Evolutionary conservation across 1,284 basidiomycete species (phyloP), one percentile per base, ranked within the genome.

Genomic region (Ceratobasidium theobromae): DNA sequence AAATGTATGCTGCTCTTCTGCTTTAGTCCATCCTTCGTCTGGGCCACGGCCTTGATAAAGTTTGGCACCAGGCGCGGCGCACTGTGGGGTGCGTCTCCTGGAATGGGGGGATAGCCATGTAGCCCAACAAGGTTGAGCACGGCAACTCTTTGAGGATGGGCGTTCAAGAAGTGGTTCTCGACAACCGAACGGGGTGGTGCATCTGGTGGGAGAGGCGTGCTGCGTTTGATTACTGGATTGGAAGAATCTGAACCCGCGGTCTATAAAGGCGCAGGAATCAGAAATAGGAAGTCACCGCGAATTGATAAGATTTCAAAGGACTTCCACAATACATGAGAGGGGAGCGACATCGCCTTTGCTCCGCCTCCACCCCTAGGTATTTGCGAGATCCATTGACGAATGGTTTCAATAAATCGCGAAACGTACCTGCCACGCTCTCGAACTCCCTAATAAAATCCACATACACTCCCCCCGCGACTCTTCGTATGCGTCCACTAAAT

Each of bases 61-160:
- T 74, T 74, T 27, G 57, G 45, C 21, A 60, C 57, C 16, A 60
- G 32, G 18, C 57, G 57, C 43, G 57, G 57, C 27, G 43, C 30
- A 46, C 54, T 45, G 54, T 57, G 54, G 28, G 54, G 25, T 3
- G 32, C n/a, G 9, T 32, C 30, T 35, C 70, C 45, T 0, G 72
- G 69, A 32, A 67, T 58, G 27, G 74, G 64, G 4, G 69, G 43
- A 0, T 71, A 71, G 12, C 75, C 75, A 70, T 72, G 75, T 8
- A 76, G 69, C 0, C 76, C 76, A 3, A 68, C 69, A 6, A 77
- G 71, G 55, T 75, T 73, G 21, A 77, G 69, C 3, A 77, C 75
- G n/a, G 69, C 68, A 9, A 25, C 40, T 46, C 23, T n/a, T 33
- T 9, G 14, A 11, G 4, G 28, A 67, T 55, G 23, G 14, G n/a